phyloP scores from a whole-genome alignment of 306 rosid species.

The Lagenaria siceraria region DNA sequence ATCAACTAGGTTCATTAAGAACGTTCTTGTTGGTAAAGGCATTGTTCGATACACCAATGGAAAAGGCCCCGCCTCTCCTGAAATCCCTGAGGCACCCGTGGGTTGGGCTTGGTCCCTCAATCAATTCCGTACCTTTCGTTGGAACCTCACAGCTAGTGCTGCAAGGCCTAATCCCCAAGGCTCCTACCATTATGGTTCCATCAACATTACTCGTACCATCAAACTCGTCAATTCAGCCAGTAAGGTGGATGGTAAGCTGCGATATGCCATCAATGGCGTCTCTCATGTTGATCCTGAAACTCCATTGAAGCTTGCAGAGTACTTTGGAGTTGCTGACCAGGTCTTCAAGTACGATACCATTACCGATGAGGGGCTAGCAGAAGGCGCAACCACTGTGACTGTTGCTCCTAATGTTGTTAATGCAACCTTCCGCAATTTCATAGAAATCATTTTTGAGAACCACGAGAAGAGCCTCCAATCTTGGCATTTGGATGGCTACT shows the following conservation, averaged over 20 bases:
- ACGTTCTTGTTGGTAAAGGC: constrained; percentile 21
- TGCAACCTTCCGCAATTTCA: constrained; percentile 24
- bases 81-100: constrained; percentile 35
- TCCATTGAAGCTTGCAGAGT: constrained; percentile 73
- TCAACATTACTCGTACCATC: constrained; percentile 64
- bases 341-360: constrained; percentile 40
- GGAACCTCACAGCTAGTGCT: constrained; percentile 87
- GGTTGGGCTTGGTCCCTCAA: constrained; percentile 98
- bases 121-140: constrained; percentile 65
- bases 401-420: constrained; percentile 31
- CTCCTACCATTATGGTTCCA: constrained; percentile 61
- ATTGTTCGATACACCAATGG: constrained; percentile 39
- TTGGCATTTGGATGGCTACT: constrained; percentile 49
- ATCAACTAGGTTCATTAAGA: constrained; percentile 54
- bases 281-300: constrained; percentile 51
- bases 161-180: constrained; percentile 96
- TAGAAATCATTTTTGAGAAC: constrained; percentile 77
- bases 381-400: not conserved
- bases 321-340: constrained; percentile 24
- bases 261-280: constrained; percentile 59
- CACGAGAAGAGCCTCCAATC: constrained; percentile 62
- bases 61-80: constrained; percentile 41
- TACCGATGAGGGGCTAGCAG: constrained; percentile 14
- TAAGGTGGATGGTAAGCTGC: constrained; percentile 40
- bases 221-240: constrained; percentile 34